These are phyloP conservation scores for Aegilops umbellulata DNA, from an alignment of 176 grass and related monocot species.

Conservation along the genomic window DNA sequence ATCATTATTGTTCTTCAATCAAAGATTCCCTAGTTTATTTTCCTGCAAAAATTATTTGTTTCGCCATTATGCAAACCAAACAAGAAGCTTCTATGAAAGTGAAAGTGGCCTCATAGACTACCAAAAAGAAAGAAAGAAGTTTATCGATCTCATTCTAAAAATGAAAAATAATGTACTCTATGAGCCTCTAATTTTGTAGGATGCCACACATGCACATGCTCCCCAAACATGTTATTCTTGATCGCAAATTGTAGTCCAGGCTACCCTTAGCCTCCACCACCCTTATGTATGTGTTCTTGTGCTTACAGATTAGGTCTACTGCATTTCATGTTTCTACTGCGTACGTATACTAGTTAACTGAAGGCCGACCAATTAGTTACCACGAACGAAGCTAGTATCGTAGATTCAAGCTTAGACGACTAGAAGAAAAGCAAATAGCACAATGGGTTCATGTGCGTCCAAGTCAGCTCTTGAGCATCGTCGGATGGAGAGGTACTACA, in stretches of 20 bases:
- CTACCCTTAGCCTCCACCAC: neutral
- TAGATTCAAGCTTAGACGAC: neutral
- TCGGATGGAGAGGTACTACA: slow-evolving; percentile 29
- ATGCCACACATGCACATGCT: slow-evolving; percentile 29
- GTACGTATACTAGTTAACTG: neutral
- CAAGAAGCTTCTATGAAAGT: slow-evolving; percentile 47
- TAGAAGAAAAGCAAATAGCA: neutral
- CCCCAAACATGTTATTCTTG: slow-evolving; percentile 9
- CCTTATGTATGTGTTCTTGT: neutral
- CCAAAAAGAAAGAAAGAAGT: slow-evolving; percentile 6
- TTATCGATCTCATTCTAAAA: neutral
- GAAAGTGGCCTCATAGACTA: neutral
- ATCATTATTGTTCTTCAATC: slow-evolving; percentile 18
- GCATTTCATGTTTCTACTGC: neutral
- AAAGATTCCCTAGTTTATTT: neutral
- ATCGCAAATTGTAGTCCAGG: slow-evolving; percentile 22
- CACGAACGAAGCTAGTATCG: neutral
- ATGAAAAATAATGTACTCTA: neutral
- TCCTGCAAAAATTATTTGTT: neutral
- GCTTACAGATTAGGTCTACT: slow-evolving; percentile 22
- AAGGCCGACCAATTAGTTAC: neutral
- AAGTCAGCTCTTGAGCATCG: slow-evolving; percentile 40
- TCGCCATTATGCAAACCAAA: slow-evolving; percentile 18
- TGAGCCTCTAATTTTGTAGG: neutral
- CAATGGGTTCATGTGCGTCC: slow-evolving; percentile 65